phyloP scores from a whole-genome alignment of 345 rosid species.

The Erysimum cheiranthoides region DNA sequence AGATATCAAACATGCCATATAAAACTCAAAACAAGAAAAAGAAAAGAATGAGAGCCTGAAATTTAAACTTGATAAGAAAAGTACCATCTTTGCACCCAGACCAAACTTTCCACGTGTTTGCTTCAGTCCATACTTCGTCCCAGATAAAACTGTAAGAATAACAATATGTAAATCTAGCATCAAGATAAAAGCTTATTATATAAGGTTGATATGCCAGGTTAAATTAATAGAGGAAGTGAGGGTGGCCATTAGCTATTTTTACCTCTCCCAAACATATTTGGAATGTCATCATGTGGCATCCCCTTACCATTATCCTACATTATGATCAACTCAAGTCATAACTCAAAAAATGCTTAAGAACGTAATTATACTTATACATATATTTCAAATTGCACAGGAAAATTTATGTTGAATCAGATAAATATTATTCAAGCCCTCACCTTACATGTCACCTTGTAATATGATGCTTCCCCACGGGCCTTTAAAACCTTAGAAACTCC shows the following conservation, averaged over 20 bases:
- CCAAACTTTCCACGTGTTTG: slow-evolving; percentile 99
- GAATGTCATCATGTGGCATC: slow-evolving; percentile 99
- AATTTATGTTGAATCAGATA: background rate
- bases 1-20: slow-evolving; percentile 19
- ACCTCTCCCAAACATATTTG: slow-evolving; percentile 99
- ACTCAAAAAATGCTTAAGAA: slow-evolving; percentile 12
- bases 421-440: slow-evolving; percentile 48
- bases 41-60: slow-evolving; percentile 1
- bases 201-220: slow-evolving; percentile 24
- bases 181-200: slow-evolving; percentile 2
- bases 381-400: slow-evolving; percentile 2
- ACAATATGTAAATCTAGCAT: slow-evolving; percentile 26
- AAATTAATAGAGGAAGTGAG: slow-evolving; percentile 15
- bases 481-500: slow-evolving; percentile 66
- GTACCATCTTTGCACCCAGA: slow-evolving; percentile 98
- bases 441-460: slow-evolving; percentile 95
- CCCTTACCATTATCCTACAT: slow-evolving; percentile 96
- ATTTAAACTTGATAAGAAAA: slow-evolving; percentile 20
- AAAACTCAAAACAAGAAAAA: background rate
- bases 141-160: slow-evolving; percentile 76
- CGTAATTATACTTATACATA: background rate
- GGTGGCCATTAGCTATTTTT: slow-evolving; percentile 21
- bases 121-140: slow-evolving; percentile 96
- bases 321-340: slow-evolving; percentile 37
- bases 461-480: slow-evolving; percentile 93